These are phyloP conservation scores for Tetratostichococcus sp. DNA, from an alignment of 139 green algal species.

Conservation along the genomic window DNA sequence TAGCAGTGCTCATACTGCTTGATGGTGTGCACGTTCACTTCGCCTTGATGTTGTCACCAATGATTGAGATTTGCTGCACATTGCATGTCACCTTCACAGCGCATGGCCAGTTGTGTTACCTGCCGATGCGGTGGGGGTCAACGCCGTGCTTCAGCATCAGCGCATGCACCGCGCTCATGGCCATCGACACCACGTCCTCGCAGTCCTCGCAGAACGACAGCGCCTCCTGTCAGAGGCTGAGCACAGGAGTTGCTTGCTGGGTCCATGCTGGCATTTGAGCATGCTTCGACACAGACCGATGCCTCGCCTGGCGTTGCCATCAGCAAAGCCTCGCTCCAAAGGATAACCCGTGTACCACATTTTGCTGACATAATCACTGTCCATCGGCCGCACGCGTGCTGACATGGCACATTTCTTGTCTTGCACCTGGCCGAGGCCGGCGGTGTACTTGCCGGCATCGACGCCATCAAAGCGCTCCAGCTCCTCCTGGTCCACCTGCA, in stretches of 20 bases:
- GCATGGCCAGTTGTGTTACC: not conserved
- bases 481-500: constrained; percentile 53
- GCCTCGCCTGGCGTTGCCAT: not conserved
- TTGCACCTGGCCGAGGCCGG: constrained; percentile 71
- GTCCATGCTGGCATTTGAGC: too few relatives aligned
- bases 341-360: too few relatives aligned
- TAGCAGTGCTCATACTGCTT: too few relatives aligned
- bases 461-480: constrained; percentile 68
- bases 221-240: constrained; percentile 28
- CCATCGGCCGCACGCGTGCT: too few relatives aligned
- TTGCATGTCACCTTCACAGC: too few relatives aligned
- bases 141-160: constrained; percentile 59
- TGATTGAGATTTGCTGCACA: too few relatives aligned
- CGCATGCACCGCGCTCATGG: constrained; percentile 52
- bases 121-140: constrained; percentile 28
- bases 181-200: constrained; percentile 77
- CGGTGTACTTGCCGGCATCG: constrained; percentile 77
- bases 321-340: not conserved
- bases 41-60: too few relatives aligned
- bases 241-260: too few relatives aligned
- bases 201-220: constrained; percentile 67
- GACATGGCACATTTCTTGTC: too few relatives aligned
- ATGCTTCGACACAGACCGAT: too few relatives aligned
- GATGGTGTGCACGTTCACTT: too few relatives aligned
- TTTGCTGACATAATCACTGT: too few relatives aligned